These are phyloP conservation scores for Magnaporthiopsis incrustans DNA, from an alignment of 2,329 filamentous ascomycete species.

Conservation along the genomic window DNA sequence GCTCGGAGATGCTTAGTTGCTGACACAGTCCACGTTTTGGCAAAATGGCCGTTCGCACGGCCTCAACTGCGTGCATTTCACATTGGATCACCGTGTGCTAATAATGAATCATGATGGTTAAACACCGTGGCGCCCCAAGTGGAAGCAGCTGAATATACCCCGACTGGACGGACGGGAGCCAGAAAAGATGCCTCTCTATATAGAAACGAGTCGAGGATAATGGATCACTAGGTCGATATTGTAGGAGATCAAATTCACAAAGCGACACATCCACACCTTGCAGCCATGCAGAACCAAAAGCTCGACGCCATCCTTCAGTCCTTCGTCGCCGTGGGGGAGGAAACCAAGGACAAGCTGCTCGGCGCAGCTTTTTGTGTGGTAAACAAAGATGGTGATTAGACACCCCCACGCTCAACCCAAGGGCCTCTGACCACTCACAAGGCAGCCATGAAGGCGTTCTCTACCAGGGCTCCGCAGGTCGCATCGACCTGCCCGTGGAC, in stretches of 20 bases:
- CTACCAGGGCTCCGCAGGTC: conserved; percentile 28
- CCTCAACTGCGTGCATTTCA: too few species aligned
- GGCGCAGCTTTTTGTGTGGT: conserved; percentile 21
- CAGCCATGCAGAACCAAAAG: conserved; percentile 9
- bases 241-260: neutral
- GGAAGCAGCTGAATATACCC: too few species aligned
- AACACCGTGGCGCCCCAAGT: too few species aligned
- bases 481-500: conserved; percentile 20
- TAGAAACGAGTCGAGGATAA: too few species aligned
- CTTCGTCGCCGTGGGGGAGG: conserved; percentile 15
- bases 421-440: neutral
- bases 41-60: too few species aligned
- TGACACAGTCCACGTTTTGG: too few species aligned
- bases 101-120: too few species aligned
- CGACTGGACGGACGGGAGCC: too few species aligned
- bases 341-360: conserved; percentile 22
- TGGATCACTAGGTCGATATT: too few species aligned
- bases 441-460: conserved; percentile 19
- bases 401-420: neutral
- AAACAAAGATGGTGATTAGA: conserved; percentile 16
- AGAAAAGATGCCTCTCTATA: too few species aligned
- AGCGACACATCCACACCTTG: neutral
- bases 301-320: conserved; percentile 18
- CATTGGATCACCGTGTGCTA: too few species aligned
- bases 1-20: too few species aligned